These are phyloP conservation scores for Calophaca sinica DNA, from an alignment of 306 rosid species.

Conservation along the genomic window DNA sequence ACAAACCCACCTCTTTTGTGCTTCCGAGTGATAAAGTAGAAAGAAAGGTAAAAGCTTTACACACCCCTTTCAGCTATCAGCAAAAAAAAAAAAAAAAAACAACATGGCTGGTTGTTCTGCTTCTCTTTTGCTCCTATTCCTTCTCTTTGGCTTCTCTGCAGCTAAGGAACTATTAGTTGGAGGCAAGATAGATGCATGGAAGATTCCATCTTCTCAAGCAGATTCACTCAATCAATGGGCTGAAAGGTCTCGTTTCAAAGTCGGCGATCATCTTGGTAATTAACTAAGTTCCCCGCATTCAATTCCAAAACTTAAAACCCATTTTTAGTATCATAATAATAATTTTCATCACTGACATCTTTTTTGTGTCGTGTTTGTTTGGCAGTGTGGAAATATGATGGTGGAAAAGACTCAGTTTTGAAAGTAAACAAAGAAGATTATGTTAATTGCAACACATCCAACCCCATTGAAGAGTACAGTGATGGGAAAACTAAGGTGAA, in stretches of 20 bases:
- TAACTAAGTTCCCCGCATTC: neutral
- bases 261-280: slow-evolving; percentile 76
- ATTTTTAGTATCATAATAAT: neutral
- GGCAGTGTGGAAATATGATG: slow-evolving; percentile 79
- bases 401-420: slow-evolving; percentile 83
- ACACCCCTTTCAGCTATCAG: neutral
- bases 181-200: slow-evolving; percentile 74
- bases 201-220: slow-evolving; percentile 75
- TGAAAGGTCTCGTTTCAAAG: slow-evolving; percentile 61
- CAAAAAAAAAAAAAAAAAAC: neutral
- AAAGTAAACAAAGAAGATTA: slow-evolving; percentile 72
- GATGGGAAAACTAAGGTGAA: slow-evolving; percentile 77
- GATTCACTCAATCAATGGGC: slow-evolving; percentile 89
- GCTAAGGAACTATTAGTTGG: slow-evolving; percentile 78
- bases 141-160: slow-evolving; percentile 62
- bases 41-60: neutral
- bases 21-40: neutral
- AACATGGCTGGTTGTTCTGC: slow-evolving; percentile 60
- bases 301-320: neutral
- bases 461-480: slow-evolving; percentile 58
- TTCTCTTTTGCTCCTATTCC: slow-evolving; percentile 45
- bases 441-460: slow-evolving; percentile 56
- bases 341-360: neutral
- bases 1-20: neutral
- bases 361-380: neutral